Conservation (phyloP, 164 flowering plant genomes). For the Hamamelis virginiana region DNA sequence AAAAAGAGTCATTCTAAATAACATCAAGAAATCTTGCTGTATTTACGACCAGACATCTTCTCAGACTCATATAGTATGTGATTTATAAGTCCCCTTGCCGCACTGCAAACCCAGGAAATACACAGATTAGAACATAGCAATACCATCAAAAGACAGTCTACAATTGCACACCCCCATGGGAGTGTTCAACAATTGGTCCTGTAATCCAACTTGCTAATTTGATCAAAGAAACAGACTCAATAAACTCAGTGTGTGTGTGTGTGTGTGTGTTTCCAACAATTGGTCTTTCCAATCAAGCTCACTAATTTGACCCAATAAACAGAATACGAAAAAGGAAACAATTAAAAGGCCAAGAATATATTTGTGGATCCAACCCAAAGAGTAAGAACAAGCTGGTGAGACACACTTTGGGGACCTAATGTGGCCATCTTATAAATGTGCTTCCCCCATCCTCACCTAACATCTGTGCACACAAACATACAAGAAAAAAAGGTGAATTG, state of each 20-base stretch:
- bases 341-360: neutral
- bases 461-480: neutral
- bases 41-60: slow-evolving; percentile 84
- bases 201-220: neutral
- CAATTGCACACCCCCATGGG: no score
- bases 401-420: neutral
- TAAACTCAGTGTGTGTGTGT: neutral
- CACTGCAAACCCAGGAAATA: slow-evolving; percentile 49
- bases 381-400: neutral
- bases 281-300: neutral
- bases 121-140: neutral
- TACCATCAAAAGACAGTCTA: no score
- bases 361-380: neutral
- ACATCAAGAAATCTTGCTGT: slow-evolving; percentile 51
- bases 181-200: no score
- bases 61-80: slow-evolving; percentile 85
- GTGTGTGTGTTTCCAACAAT: neutral
- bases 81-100: slow-evolving; percentile 98
- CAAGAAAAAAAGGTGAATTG: neutral
- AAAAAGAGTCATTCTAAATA: neutral
- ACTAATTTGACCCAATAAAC: neutral
- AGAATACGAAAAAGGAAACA: neutral
- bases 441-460: neutral
- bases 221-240: neutral
- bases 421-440: neutral